phyloP scores from a whole-genome alignment of 2,329 filamentous ascomycete genomes.

The Stagonosporopsis chrysanthemi region DNA sequence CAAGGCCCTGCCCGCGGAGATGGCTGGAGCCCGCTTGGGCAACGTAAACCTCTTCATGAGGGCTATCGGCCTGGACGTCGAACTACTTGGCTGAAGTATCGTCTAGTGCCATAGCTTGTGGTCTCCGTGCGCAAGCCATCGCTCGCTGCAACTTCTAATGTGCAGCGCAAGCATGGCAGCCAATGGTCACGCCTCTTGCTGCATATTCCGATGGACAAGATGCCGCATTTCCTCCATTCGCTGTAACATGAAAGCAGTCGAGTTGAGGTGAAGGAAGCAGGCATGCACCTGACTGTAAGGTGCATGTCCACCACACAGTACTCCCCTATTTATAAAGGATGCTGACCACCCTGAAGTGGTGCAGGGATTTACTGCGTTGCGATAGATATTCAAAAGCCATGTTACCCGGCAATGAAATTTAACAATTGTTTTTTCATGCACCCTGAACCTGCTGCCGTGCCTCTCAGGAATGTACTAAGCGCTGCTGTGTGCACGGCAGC shows the following conservation, averaged over 20 bases:
- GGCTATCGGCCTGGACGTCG: constrained; percentile 97
- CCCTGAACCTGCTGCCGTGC: neutral
- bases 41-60: constrained; percentile 99
- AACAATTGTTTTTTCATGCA: constrained; percentile 7
- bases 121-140: neutral
- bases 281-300: constrained; percentile 7
- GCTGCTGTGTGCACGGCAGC: neutral
- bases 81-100: constrained; percentile 65
- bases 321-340: constrained; percentile 22
- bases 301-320: constrained; percentile 20
- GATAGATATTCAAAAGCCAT: constrained; percentile 15
- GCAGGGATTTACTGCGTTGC: constrained; percentile 21
- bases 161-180: neutral
- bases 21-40: constrained; percentile 81
- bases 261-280: constrained; percentile 2
- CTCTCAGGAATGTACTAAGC: neutral
- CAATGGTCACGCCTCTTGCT: constrained; percentile 5
- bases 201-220: neutral
- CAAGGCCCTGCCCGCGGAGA: constrained; percentile 86
- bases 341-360: constrained; percentile 19
- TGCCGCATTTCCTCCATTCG: constrained; percentile 2
- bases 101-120: neutral
- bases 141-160: neutral
- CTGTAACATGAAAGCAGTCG: constrained; percentile 2
- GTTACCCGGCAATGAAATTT: constrained; percentile 5